Evolutionary conservation across 371 early-diverging fungal genomes (phyloP).

Genomic region (Mucor circinelloides): DNA sequence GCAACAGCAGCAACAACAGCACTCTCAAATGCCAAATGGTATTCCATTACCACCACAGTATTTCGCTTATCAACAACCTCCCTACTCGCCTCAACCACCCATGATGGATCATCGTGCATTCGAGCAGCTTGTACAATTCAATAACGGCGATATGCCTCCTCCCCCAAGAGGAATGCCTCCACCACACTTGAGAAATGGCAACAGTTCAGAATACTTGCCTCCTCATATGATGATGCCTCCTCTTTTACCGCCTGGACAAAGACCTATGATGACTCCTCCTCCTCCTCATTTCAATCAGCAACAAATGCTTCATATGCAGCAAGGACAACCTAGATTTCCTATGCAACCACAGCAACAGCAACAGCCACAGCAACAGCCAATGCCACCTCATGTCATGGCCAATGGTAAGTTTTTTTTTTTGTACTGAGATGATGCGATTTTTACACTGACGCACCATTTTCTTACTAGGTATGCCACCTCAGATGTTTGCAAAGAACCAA

Average conservation of each 20-base stretch:
- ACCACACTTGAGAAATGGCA: constrained; percentile 9
- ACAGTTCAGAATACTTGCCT: constrained; percentile 28
- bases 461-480: constrained; percentile 36
- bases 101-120: constrained; percentile 27
- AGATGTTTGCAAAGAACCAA: constrained; percentile 40
- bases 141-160: neutral
- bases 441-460: neutral
- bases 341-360: constrained; percentile 14
- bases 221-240: constrained; percentile 33
- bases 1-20: constrained; percentile 8
- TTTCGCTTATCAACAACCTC: constrained; percentile 8
- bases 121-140: constrained; percentile 16
- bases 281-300: constrained; percentile 28
- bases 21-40: constrained; percentile 1
- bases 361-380: constrained; percentile 28
- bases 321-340: constrained; percentile 19
- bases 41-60: constrained; percentile 10
- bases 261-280: constrained; percentile 35
- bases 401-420: constrained; percentile 28
- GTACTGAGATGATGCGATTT: neutral
- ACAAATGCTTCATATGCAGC: constrained; percentile 27
- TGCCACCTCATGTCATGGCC: constrained; percentile 40
- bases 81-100: constrained; percentile 19
- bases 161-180: constrained; percentile 14
- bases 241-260: constrained; percentile 23